A percentile compares a stretch with the other conserved stretches of the same genome.
Conservation (phyloP, 257 asterid genomes). For the Ilex aquifolium region DNA sequence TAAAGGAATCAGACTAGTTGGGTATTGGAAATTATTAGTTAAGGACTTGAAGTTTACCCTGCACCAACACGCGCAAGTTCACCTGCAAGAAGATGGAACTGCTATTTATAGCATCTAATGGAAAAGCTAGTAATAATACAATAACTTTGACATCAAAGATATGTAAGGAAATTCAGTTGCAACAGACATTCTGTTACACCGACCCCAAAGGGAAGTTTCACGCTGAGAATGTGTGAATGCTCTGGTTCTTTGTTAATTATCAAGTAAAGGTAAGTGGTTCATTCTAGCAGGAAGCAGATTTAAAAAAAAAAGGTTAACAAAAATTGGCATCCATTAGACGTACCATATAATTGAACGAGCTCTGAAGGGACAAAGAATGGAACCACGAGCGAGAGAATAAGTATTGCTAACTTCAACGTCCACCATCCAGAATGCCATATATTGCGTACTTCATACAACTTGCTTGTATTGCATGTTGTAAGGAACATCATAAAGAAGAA, state of each 20-base stretch:
- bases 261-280: no score
- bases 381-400: conserved; percentile 42
- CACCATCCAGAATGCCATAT: conserved; percentile 92
- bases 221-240: background rate
- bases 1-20: no score
- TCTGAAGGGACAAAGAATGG: conserved; percentile 79
- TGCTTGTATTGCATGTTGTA: conserved; percentile 53
- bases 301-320: no score
- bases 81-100: conserved; percentile 38
- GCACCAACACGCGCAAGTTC: conserved; percentile 92
- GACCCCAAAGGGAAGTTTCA: no score
- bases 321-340: background rate
- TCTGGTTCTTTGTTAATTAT: no score
- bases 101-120: background rate
- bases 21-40: background rate
- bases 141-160: no score
- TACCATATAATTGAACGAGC: conserved; percentile 76
- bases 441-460: conserved; percentile 42
- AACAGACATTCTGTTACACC: no score
- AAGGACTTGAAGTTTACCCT: conserved; percentile 52
- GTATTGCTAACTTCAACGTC: conserved; percentile 45
- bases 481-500: conserved; percentile 73
- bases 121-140: no score
- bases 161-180: no score
- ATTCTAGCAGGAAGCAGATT: no score